Evolutionary conservation across 176 grass and related monocot genomes (phyloP).

Genomic region (Echinochloa phyllopogon): DNA sequence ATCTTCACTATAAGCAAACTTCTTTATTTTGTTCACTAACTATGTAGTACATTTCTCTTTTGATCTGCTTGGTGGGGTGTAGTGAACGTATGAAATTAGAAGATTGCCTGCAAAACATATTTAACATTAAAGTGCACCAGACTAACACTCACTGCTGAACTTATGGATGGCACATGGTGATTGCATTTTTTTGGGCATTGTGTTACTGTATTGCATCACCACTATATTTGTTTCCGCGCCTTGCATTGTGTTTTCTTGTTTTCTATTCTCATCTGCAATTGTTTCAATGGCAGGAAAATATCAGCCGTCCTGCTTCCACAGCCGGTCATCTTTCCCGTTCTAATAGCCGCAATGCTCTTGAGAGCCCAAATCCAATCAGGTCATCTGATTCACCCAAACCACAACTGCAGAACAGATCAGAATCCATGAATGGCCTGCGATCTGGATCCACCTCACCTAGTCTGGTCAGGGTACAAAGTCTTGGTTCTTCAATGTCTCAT

Average conservation of each 20-base stretch:
- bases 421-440: conserved; percentile 68
- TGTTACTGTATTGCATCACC: not conserved
- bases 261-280: conserved; percentile 32
- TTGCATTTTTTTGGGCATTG: not conserved
- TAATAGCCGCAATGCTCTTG: conserved; percentile 64
- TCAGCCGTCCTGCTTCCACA: conserved; percentile 44
- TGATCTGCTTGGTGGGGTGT: not conserved
- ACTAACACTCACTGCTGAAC: conserved; percentile 2
- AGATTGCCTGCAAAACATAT: not conserved
- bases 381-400: conserved; percentile 52
- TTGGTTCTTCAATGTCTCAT: conserved; percentile 79
- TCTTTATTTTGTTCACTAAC: not conserved
- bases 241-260: not conserved
- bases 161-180: conserved; percentile 14
- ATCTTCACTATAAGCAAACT: conserved; percentile 20
- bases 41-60: conserved; percentile 2
- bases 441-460: conserved; percentile 72
- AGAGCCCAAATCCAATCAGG: conserved; percentile 52
- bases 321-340: conserved; percentile 61
- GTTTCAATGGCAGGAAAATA: conserved; percentile 71
- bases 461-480: conserved; percentile 83
- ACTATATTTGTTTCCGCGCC: not conserved
- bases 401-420: conserved; percentile 58
- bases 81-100: not conserved
- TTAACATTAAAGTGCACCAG: not conserved